Evolutionary conservation across 768 basidiomycete genomes (phyloP).

Genomic region (Mycena alexandri): DNA sequence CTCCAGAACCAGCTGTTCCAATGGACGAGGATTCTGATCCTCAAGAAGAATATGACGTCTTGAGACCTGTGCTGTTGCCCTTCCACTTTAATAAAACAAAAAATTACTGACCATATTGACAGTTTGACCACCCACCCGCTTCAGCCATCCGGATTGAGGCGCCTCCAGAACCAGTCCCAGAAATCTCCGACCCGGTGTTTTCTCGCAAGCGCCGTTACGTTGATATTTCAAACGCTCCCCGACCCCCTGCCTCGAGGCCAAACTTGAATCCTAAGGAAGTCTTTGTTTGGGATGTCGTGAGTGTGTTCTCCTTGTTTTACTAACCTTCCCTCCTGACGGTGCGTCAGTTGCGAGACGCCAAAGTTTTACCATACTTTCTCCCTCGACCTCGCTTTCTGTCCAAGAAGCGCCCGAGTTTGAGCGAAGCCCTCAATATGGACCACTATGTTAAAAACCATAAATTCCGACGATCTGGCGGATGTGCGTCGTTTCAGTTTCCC

Average conservation of each 20-base stretch:
- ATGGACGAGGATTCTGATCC: slow-evolving; percentile 12
- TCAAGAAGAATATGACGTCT: slow-evolving; percentile 19
- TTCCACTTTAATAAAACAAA: not conserved
- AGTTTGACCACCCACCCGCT: slow-evolving; percentile 10
- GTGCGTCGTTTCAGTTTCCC: slow-evolving; percentile 5
- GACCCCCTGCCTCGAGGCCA: not conserved
- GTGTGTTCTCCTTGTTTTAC: slow-evolving; percentile 4
- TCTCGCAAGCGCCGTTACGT: slow-evolving; percentile 12
- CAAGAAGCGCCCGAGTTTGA: slow-evolving; percentile 20
- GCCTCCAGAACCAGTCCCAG: not conserved
- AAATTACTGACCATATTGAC: not conserved
- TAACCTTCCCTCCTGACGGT: not conserved
- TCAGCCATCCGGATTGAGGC: not conserved
- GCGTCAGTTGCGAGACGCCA: slow-evolving; percentile 6
- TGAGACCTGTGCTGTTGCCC: slow-evolving; percentile 6
- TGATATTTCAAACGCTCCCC: slow-evolving; percentile 4
- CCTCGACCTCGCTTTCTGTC: slow-evolving; percentile 17
- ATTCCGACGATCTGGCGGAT: slow-evolving; percentile 27
- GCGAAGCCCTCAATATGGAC: slow-evolving; percentile 23
- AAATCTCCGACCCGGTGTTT: not conserved
- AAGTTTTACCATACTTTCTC: not conserved
- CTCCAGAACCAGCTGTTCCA: not conserved
- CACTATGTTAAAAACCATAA: not conserved
- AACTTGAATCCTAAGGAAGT: not conserved
- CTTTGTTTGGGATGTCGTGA: slow-evolving; percentile 26